Evolutionary conservation across 2,329 filamentous ascomycete genomes (phyloP), one percentile per base, ranked within the genome.

Genomic region (Acephala macrosclerotiorum): DNA sequence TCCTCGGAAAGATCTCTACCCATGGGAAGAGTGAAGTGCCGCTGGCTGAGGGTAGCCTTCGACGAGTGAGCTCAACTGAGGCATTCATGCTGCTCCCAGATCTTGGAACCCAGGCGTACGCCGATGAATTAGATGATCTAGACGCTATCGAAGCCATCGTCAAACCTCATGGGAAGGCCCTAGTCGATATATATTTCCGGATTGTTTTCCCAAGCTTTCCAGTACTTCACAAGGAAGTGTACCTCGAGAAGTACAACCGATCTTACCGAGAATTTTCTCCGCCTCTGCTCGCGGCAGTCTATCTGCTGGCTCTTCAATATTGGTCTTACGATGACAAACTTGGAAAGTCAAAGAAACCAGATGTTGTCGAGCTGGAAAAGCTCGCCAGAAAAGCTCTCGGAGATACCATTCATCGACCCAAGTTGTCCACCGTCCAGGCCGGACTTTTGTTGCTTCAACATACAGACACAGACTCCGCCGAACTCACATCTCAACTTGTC

Each of bases 11-110:
- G 33, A 91, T 91, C n/a, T 85, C 88, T 12, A 92, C 93, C 76
- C 90, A 93, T 78, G 88, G 87, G 33, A 89, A 89, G 74, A 91
- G 93, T 79, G 91, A 94, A 79, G 92, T 90, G 72, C 86, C 90
- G n/a, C 83, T 92, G 63, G 84, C 89, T 47, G 82, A 85, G 67
- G 87, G 87, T 35, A 86, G 84, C 6, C 85, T 94, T 64, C 86
- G 92, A 73, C 89, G 91, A 77, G 91, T 94, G 70, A 91, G 89
- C 78, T 88, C 90, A 58, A 79, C 86, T 77, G 91, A 93, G 76
- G 93, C 90, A 60, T 95, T 95, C 80, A 84, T 93, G 75, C 88
- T 93, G 80, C 81, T 93, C 63, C 89, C 91, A 60, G 92, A 94
- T 79, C 83, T 85, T 70, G 86, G 86, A 74, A 92, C 91, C 6